These are phyloP conservation scores for Oryza coarctata DNA, from an alignment of 176 grass and related monocot species.

Conservation along the genomic window DNA sequence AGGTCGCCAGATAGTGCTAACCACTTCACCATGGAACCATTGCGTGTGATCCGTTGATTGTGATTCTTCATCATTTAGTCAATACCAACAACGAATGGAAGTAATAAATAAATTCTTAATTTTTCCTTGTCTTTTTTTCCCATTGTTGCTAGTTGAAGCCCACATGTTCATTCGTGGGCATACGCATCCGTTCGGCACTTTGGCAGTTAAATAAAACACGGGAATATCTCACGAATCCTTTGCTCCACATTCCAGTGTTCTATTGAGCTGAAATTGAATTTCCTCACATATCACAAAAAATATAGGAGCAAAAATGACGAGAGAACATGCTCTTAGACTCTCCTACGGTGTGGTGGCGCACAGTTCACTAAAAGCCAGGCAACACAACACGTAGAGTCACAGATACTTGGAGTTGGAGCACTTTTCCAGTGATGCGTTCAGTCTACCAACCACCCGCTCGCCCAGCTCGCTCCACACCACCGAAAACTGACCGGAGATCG, in stretches of 20 bases:
- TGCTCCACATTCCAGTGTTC: background rate
- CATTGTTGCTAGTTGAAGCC: background rate
- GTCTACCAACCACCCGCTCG: slow-evolving; percentile 12
- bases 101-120: no score
- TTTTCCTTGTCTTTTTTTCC: no score
- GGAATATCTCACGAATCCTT: background rate
- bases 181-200: background rate
- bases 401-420: background rate
- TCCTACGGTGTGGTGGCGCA: background rate
- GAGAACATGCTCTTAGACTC: background rate
- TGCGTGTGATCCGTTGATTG: rapidly evolving
- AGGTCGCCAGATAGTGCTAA: slow-evolving; percentile 99
- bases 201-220: background rate
- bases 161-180: background rate
- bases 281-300: background rate
- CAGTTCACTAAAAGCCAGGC: background rate
- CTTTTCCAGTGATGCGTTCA: slow-evolving; percentile 30
- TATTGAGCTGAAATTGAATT: background rate
- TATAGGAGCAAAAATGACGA: no score
- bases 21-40: slow-evolving; percentile 74
- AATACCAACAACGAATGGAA: background rate
- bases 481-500: no score
- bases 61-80: background rate
- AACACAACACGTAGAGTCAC: background rate
- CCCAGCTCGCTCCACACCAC: background rate